phyloP scores from a whole-genome alignment of 1,284 basidiomycete species.

The Ganoderma leucocontextum region DNA sequence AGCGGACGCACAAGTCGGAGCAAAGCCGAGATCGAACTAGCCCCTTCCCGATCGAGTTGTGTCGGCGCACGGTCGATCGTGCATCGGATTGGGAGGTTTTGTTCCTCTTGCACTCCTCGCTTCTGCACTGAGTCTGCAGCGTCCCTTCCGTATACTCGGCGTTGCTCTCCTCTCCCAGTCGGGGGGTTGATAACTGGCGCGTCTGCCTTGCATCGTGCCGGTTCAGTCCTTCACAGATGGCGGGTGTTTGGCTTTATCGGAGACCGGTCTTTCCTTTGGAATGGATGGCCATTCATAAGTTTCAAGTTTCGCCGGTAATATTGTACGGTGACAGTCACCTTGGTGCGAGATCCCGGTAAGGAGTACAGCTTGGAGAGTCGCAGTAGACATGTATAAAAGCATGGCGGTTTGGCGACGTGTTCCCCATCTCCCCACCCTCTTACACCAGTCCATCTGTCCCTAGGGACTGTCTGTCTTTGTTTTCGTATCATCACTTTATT shows the following conservation, averaged over 20 bases:
- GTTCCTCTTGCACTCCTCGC: background rate
- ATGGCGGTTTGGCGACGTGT: background rate
- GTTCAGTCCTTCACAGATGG: background rate
- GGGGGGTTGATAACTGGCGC: background rate
- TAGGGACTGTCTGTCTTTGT: background rate
- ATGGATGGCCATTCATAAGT: background rate
- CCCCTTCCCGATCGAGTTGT: background rate
- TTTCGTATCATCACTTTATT: background rate
- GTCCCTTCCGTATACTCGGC: background rate
- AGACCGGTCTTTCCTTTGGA: background rate
- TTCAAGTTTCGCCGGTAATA: background rate
- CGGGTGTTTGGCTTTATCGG: background rate
- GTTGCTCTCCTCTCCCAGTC: background rate
- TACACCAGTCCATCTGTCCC: background rate
- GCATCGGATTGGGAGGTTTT: background rate
- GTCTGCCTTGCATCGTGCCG: background rate
- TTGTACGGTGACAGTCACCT: background rate
- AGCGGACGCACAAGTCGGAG: too few species aligned
- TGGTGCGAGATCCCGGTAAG: background rate
- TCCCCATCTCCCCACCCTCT: background rate
- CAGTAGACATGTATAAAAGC: background rate
- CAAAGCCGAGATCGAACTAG: too few species aligned
- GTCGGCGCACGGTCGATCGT: background rate
- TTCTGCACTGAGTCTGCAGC: background rate
- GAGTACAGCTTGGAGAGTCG: background rate